Conservation (phyloP, 75 land plant genomes). For the Pinus tabuliformis region DNA sequence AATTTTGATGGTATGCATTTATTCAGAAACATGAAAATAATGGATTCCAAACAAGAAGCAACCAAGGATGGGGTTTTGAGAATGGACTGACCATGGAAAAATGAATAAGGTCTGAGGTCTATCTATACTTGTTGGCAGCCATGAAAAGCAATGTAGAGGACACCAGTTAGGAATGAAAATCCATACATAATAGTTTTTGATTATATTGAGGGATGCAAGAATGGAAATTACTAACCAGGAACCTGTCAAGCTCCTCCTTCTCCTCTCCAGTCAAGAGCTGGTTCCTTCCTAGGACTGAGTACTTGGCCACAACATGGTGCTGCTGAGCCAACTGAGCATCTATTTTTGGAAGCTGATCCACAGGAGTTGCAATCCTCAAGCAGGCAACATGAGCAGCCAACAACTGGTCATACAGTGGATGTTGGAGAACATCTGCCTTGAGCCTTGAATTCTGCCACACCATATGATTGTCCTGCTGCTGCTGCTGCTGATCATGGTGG, state of each 20-base stretch:
- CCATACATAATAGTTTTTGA: too few species aligned
- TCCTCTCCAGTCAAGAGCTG: conserved; percentile 41
- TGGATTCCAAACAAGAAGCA: neutral
- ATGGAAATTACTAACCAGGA: conserved; percentile 59
- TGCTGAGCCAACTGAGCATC: conserved; percentile 86
- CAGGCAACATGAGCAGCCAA: conserved; percentile 89
- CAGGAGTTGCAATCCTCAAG: conserved; percentile 87
- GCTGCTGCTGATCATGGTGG: conserved; percentile 9
- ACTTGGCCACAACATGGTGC: conserved; percentile 73
- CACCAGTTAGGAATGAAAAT: too few species aligned
- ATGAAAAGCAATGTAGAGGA: too few species aligned
- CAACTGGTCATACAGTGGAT: conserved; percentile 84
- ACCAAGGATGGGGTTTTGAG: too few species aligned
- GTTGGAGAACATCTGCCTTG: conserved; percentile 78
- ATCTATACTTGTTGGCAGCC: neutral
- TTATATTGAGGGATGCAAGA: conserved; percentile 1
- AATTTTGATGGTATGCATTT: neutral
- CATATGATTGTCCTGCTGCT: conserved; percentile 13
- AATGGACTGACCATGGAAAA: too few species aligned
- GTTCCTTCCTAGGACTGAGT: conserved; percentile 42
- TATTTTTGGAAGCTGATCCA: conserved; percentile 88
- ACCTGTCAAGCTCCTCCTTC: conserved; percentile 77
- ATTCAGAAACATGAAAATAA: neutral
- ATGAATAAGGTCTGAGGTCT: neutral
- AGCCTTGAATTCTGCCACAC: conserved; percentile 59